Base-by-base conservation (phyloP, 2,329 filamentous ascomycete species). In the Chrysosporium keratinophilum region DNA sequence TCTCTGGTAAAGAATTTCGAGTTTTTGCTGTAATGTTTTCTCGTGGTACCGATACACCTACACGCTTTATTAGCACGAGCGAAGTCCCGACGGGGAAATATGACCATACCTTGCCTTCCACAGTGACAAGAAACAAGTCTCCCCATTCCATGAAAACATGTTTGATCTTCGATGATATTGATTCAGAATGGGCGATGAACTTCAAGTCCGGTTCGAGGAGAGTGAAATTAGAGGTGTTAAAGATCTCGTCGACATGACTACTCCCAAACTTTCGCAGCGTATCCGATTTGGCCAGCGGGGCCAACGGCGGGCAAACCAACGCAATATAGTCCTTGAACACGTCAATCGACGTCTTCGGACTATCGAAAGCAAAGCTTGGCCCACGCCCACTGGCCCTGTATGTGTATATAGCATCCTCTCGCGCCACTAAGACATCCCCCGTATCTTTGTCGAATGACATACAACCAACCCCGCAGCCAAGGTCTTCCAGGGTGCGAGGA, bases 401-500 rank as follows among this genome's bases (percentile, higher is more conserved):
- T 56, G 88, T 90, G 71, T 97, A 97, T 52, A 98, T 85, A 6
- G 91, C 93, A 77, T 98, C 94, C 61, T 96, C 88, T 57, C 93
- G 78, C 0, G 85, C 93, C n/a, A 98, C 85, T 2, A 98, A 80
- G 17, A 98, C 83, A 59, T 96, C 88, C 4, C 86, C 88, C 0
- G 83, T 86, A 57, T 80, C 78, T 57, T 79, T 81, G 67, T 96
- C 88, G 11, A 91, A 77, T 0, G 88, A 87, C 88, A 98, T 95
- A 69, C 94, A 98, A 0, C 89, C 90, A n/a, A 95, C 82, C 10
- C 81, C 90, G 64, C 91, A 97, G 1, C 93, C 93, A 15, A 81
- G 78, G 64, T 97, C 90, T 66, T 97, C 93, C 15, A 97, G 77
- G 0, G 88, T 87, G 60, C 90, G 85, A 2, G 91, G 86, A 3